Percentiles rank a stretch among this genome's conserved stretches.
phyloP scores from a whole-genome alignment of 805 yeast species.

The Saturnispora besseyi region DNA sequence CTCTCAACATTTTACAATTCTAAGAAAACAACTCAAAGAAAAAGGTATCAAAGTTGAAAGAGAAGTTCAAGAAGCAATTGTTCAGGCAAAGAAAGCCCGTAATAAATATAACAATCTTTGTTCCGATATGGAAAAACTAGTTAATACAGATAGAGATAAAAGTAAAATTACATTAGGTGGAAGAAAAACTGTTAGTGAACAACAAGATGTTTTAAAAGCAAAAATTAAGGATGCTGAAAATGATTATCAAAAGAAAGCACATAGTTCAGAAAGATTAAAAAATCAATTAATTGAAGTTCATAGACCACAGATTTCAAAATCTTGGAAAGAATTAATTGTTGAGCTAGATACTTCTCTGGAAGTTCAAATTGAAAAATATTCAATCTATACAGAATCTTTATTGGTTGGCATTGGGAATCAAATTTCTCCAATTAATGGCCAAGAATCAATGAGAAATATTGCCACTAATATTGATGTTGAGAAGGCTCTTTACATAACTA shows the following conservation, averaged over 20 bases:
- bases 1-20: conserved; percentile 56
- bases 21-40: conserved; percentile 74
- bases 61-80: conserved; percentile 74
- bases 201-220: conserved; percentile 77
- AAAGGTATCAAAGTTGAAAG: conserved; percentile 75
- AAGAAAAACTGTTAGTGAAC: conserved; percentile 71
- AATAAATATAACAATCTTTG: conserved; percentile 67
- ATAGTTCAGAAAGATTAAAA: conserved; percentile 61
- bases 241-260: conserved; percentile 75
- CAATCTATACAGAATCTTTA: conserved; percentile 78
- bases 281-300: conserved; percentile 61
- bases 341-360: conserved; percentile 88
- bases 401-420: conserved; percentile 79
- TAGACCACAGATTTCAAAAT: conserved; percentile 69
- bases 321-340: conserved; percentile 65
- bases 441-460: conserved; percentile 57
- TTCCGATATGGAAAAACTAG: conserved; percentile 76
- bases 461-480: conserved; percentile 80
- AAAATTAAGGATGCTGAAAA: conserved; percentile 80
- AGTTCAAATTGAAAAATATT: conserved; percentile 79
- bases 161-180: conserved; percentile 76
- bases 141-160: conserved; percentile 69
- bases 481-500: conserved; percentile 63
- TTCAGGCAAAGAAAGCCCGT: conserved; percentile 83
- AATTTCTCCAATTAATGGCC: conserved; percentile 58